A percentile compares a stretch with the other conserved stretches of the same genome.
Conservation (phyloP, 2,329 filamentous ascomycete species). For the Talaromyces sp. region DNA sequence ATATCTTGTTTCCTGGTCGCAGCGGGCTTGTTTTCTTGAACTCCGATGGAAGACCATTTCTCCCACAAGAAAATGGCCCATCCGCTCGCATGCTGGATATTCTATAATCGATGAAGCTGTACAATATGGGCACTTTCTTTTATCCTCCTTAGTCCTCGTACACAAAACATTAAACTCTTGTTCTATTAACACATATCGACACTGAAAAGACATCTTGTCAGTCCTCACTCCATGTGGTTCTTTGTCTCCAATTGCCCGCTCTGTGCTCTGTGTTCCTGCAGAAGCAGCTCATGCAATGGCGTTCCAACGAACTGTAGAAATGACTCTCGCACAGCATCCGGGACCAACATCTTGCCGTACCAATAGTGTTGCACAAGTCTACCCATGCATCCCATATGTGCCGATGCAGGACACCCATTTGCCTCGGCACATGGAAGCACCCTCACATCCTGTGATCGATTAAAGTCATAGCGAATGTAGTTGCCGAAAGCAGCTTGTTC, state of each 20-base stretch:
- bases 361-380: constrained; percentile 23
- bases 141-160: not conserved
- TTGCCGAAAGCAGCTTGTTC: constrained; percentile 22
- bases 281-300: constrained; percentile 13
- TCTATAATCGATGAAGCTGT: constrained; percentile 27
- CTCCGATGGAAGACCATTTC: constrained; percentile 9
- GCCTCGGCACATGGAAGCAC: constrained; percentile 17
- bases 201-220: not conserved
- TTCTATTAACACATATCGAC: not conserved
- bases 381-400: constrained; percentile 15
- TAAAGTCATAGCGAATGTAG: constrained; percentile 20
- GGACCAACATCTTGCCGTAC: constrained; percentile 13
- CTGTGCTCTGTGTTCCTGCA: not conserved
- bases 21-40: constrained; percentile 16
- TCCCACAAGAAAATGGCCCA: constrained; percentile 9
- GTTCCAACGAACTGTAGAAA: constrained; percentile 16
- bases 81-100: constrained; percentile 17
- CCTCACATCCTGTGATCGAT: constrained; percentile 17
- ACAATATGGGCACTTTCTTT: constrained; percentile 19
- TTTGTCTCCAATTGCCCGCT: not conserved
- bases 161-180: not conserved
- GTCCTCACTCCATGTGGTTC: too few relatives aligned
- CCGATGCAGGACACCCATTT: constrained; percentile 20
- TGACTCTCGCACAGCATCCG: constrained; percentile 10
- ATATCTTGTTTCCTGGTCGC: constrained; percentile 18